Evolutionary conservation across 179 eudicot genomes (phyloP).

Genomic region (Spinacia oleracea): DNA sequence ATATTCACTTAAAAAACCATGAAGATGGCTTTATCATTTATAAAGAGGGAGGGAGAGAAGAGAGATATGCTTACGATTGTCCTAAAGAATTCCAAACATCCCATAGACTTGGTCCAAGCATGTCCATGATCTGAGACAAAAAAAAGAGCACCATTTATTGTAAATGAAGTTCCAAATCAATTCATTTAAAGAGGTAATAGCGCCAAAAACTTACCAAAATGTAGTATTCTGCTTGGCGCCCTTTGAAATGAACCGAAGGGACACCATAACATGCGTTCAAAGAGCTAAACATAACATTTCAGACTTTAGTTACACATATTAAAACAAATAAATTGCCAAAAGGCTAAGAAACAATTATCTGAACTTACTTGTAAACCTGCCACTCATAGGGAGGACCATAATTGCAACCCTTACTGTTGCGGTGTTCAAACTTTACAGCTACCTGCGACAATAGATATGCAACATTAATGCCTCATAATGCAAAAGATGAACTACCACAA

Average conservation of each 20-base stretch:
- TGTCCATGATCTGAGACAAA: conserved; percentile 82
- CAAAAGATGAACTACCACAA: background rate
- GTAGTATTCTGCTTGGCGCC: conserved; percentile 90
- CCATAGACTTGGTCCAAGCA: conserved; percentile 98
- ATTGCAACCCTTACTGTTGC: conserved; percentile 95
- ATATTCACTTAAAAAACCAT: too few species aligned
- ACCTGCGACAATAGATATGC: conserved; percentile 47
- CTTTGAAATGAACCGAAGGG: conserved; percentile 85
- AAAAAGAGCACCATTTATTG: background rate
- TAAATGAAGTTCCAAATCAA: background rate
- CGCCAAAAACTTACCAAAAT: conserved; percentile 57
- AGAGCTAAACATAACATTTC: conserved; percentile 40
- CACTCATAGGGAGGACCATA: conserved; percentile 98
- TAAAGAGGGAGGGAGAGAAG: background rate
- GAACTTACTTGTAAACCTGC: conserved; percentile 92
- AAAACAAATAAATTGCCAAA: background rate
- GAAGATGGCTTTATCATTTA: background rate
- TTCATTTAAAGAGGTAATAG: background rate
- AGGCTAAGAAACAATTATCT: conserved; percentile 6
- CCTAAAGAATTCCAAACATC: conserved; percentile 94
- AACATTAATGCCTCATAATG: conserved; percentile 9
- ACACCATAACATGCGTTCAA: conserved; percentile 91
- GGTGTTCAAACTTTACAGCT: conserved; percentile 91
- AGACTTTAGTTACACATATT: conserved; percentile 21
- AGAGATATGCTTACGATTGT: conserved; percentile 67